phyloP scores from a whole-genome alignment of 2,329 filamentous ascomycete genomes.

The Pseudocercospora musae region DNA sequence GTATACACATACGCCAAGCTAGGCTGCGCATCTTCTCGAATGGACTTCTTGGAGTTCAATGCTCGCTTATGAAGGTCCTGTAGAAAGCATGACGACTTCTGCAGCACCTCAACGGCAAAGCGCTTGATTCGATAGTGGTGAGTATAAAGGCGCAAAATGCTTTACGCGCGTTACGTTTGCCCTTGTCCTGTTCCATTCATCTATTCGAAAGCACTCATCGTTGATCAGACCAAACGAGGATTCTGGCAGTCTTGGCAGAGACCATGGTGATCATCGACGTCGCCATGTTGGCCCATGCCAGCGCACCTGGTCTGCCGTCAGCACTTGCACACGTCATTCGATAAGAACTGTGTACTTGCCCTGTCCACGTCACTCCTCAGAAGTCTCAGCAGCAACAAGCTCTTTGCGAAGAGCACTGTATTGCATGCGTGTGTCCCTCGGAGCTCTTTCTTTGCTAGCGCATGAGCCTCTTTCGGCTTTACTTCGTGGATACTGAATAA shows the following conservation, averaged over 20 bases:
- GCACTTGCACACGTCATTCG: not conserved
- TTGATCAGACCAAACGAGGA: not conserved
- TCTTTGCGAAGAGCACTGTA: not conserved
- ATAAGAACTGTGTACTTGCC: not conserved
- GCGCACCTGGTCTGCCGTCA: not conserved
- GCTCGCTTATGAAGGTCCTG: not conserved
- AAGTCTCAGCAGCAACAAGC: not conserved
- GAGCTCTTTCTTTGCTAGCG: not conserved
- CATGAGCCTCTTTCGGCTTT: not conserved
- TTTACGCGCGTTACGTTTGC: not conserved
- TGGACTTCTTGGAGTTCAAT: not conserved
- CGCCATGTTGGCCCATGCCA: not conserved
- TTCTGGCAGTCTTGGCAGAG: not conserved
- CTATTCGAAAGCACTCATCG: not conserved
- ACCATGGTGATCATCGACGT: not conserved
- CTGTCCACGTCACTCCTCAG: not conserved
- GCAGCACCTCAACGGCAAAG: not conserved
- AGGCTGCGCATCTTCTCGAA: constrained; percentile 8
- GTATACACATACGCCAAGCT: constrained; percentile 13
- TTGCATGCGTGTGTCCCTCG: not conserved
- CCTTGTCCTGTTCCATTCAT: not conserved
- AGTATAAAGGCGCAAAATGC: not conserved
- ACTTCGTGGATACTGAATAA: not conserved
- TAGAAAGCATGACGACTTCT: not conserved
- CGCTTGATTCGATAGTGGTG: not conserved